phyloP scores from a whole-genome alignment of 257 asterid genomes.

The Parsonsia alboflavescens region DNA sequence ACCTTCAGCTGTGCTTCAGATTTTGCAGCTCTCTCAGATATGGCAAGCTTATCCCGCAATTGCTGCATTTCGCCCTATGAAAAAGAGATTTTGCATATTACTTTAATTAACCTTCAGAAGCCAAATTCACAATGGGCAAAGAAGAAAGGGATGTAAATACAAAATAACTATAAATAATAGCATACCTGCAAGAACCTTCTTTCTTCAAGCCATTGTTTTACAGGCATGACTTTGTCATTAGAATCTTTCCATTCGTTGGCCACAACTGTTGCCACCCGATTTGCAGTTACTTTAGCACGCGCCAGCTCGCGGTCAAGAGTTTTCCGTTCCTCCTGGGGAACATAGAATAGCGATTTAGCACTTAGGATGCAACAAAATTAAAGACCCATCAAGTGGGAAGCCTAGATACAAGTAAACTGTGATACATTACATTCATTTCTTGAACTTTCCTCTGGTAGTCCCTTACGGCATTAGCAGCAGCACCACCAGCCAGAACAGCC shows the following conservation, averaged over 20 bases:
- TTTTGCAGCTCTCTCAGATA: slow-evolving; percentile 76
- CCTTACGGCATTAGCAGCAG: slow-evolving; percentile 98
- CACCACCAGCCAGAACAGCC: slow-evolving; percentile 98
- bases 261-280: slow-evolving; percentile 96
- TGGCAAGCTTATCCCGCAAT: slow-evolving; percentile 85
- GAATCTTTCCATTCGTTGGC: slow-evolving; percentile 99
- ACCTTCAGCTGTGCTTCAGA: slow-evolving; percentile 94
- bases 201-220: slow-evolving; percentile 97
- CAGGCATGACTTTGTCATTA: slow-evolving; percentile 98
- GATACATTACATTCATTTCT: slow-evolving; percentile 80
- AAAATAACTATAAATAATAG: slow-evolving; percentile 2
- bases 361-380: slow-evolving; percentile 11
- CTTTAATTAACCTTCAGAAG: not conserved
- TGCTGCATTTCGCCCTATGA: slow-evolving; percentile 96
- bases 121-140: not conserved
- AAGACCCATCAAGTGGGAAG: slow-evolving; percentile 12
- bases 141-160: not conserved
- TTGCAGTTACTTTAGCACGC: slow-evolving; percentile 97
- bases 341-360: slow-evolving; percentile 16
- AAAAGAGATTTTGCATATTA: slow-evolving; percentile 10
- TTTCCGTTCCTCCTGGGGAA: slow-evolving; percentile 81
- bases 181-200: slow-evolving; percentile 85
- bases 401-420: not conserved
- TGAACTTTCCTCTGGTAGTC: slow-evolving; percentile 99
- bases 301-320: slow-evolving; percentile 97